Evolutionary conservation across 345 rosid species (phyloP).

Genomic region (Syzygium aqueum): DNA sequence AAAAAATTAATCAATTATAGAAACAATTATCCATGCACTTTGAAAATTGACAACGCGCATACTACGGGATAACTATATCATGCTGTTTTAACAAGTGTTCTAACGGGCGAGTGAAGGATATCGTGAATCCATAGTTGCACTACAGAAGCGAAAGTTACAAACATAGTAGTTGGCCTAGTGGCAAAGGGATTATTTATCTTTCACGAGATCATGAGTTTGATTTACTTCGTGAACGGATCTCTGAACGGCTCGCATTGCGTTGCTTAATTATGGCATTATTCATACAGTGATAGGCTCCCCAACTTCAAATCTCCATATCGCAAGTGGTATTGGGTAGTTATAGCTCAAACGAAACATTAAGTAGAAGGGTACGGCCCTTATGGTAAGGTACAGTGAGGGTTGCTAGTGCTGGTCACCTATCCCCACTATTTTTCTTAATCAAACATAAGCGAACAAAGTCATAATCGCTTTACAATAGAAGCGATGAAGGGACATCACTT

Average conservation of each 20-base stretch:
- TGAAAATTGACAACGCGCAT: neutral
- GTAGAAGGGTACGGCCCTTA: neutral
- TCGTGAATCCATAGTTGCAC: neutral
- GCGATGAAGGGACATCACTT: neutral
- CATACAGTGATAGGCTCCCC: neutral
- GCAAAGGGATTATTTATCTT: neutral
- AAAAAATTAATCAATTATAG: neutral
- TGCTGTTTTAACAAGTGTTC: neutral
- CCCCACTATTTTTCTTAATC: neutral
- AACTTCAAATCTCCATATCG: neutral
- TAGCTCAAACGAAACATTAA: neutral
- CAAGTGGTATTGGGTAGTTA: neutral
- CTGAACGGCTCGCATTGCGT: rapidly evolving
- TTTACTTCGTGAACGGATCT: neutral
- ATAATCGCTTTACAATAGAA: too few relatives aligned
- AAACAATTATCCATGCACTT: neutral
- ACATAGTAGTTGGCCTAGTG: neutral
- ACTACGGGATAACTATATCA: neutral
- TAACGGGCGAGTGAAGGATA: neutral
- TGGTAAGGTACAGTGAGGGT: too few relatives aligned
- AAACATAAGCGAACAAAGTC: neutral
- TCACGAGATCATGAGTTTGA: neutral
- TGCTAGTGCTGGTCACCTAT: too few relatives aligned
- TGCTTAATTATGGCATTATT: neutral
- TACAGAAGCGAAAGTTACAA: neutral